These are phyloP conservation scores for Ascochyta pisi DNA, from an alignment of 2,329 filamentous ascomycete genomes.

Conservation along the genomic window DNA sequence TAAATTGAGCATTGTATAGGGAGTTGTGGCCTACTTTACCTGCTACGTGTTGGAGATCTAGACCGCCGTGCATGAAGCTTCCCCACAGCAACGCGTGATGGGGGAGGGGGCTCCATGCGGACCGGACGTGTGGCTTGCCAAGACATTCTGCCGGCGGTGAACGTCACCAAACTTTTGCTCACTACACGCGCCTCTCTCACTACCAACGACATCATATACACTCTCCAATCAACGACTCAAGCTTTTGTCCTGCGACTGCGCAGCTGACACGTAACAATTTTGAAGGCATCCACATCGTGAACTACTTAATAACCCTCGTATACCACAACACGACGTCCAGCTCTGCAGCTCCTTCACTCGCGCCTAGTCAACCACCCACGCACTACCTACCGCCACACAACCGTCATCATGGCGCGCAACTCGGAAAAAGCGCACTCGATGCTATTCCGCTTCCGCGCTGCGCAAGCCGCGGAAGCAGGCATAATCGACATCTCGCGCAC, in stretches of 20 bases:
- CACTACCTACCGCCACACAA: conserved; percentile 10
- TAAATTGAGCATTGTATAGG: conserved; percentile 24
- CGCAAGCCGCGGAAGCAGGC: conserved; percentile 92
- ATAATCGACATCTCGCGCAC: conserved; percentile 93
- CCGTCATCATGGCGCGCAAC: conserved; percentile 75
- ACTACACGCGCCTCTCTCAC: conserved; percentile 33
- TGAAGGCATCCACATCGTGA: neutral
- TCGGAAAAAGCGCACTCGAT: conserved; percentile 99
- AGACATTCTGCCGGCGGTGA: conserved; percentile 31
- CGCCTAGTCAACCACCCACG: neutral
- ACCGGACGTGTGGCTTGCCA: conserved; percentile 19
- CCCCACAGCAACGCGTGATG: conserved; percentile 6
- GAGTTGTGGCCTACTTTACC: neutral
- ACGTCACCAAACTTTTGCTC: conserved; percentile 42
- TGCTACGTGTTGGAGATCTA: conserved; percentile 6
- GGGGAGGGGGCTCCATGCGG: conserved; percentile 5
- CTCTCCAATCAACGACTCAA: conserved; percentile 11
- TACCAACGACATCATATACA: conserved; percentile 9
- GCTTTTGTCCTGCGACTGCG: conserved; percentile 35
- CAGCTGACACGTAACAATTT: conserved; percentile 22
- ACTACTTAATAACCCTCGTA: neutral
- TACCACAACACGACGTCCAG: neutral
- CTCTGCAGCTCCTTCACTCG: neutral
- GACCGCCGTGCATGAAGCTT: neutral
- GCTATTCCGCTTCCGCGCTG: conserved; percentile 99